These are phyloP conservation scores for Cystobasidium onofrii DNA, from an alignment of 768 basidiomycete genomes.

Conservation along the genomic window DNA sequence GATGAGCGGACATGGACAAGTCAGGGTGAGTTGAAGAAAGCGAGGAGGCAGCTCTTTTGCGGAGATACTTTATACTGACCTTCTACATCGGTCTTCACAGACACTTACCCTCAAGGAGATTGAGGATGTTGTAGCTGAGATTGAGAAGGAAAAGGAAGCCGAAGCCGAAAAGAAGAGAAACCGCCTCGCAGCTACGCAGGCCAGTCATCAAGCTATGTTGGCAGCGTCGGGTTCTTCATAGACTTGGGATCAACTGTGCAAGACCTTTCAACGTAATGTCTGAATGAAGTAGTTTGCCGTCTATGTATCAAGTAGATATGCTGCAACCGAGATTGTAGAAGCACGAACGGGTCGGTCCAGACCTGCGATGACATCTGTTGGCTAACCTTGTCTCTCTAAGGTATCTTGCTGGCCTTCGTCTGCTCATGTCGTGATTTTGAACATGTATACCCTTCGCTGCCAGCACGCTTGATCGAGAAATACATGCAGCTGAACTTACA, in stretches of 20 bases:
- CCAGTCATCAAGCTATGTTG: constrained; percentile 77
- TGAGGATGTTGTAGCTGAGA: constrained; percentile 80
- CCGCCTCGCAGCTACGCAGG: constrained; percentile 80
- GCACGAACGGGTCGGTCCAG: too few relatives aligned
- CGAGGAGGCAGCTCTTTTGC: not conserved
- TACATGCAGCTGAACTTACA: too few relatives aligned
- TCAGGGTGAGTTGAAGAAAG: constrained; percentile 60
- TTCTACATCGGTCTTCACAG: constrained; percentile 48
- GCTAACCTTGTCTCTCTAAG: too few relatives aligned
- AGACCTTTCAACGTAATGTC: not conserved
- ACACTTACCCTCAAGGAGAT: constrained; percentile 79
- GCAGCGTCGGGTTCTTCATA: constrained; percentile 15
- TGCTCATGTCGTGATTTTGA: too few relatives aligned
- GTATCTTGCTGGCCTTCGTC: too few relatives aligned
- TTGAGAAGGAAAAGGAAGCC: constrained; percentile 93
- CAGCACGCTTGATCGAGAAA: not conserved
- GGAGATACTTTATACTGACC: not conserved
- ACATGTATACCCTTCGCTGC: too few relatives aligned
- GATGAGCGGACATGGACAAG: constrained; percentile 89
- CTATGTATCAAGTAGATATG: not conserved
- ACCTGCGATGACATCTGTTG: too few relatives aligned
- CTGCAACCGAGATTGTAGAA: not conserved
- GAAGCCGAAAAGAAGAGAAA: constrained; percentile 93
- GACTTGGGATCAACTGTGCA: not conserved
- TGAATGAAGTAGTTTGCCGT: not conserved